Evolutionary conservation across 176 grass and related monocot genomes (phyloP), one percentile per base, ranked within the genome.

Genomic region (Triticum dicoccoides): DNA sequence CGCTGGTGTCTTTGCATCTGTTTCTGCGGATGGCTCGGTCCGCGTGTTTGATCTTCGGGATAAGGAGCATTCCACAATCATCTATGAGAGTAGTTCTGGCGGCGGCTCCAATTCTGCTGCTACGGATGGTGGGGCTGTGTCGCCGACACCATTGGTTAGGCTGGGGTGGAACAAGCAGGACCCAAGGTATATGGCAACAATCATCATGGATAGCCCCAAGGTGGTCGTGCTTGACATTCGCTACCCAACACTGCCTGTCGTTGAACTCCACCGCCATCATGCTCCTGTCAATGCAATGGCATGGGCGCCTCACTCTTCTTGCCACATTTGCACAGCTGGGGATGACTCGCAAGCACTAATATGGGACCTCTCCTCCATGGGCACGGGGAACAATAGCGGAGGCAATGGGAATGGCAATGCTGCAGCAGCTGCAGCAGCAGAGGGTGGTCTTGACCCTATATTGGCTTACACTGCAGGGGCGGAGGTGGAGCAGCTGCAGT

Each of bases 121-220:
- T 81, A n/a, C 83, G 39, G 61, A 88, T 66, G 90, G 77, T 3
- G 82, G 69, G 0, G 73, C 94, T 7, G 85, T 74, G 8, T 92
- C 87, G 2, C 94, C 97, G 0, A 89, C 89, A 9, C 97, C 97
- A 2, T 86, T 99, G 13, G 92, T 99, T 59, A 89, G 92, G 73
- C 33, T 99, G 38, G 97, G 97, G 15, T 99, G 97, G 97, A 99
- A 99, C 92, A 96, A 99, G 85, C 97, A 99, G 85, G 97, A 99
- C 73, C 94, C 97, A 9, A 90, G 97, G 88, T 99, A 99, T 89
- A 99, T 99, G 97, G 97, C 97, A 6, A 97, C 97, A 72, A 93
- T 99, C 80, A 94, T 99, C 90, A 99, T 99, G 97, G 97, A 99
- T 65, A 93, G 90, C 82, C 79, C 94, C n/a, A 99, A 99, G 94